A percentile compares a stretch with the other conserved stretches of the same genome.
phyloP scores from a whole-genome alignment of 2,329 filamentous ascomycete species.

The Paracoccidioides lutzii region DNA sequence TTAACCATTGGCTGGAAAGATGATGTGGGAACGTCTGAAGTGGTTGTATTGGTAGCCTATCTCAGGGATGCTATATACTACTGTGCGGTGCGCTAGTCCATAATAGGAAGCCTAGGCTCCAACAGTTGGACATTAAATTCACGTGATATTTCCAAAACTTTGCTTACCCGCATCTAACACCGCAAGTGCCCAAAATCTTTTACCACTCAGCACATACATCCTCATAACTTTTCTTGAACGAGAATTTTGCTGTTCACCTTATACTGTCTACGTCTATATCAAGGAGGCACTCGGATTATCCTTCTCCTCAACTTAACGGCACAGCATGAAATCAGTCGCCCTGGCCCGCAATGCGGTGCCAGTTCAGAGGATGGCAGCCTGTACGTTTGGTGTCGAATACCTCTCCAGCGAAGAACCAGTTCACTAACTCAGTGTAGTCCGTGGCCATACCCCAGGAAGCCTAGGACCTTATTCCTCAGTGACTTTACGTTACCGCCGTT shows the following conservation, averaged over 20 bases:
- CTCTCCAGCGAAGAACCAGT: not conserved
- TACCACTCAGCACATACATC: not conserved
- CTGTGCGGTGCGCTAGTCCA: too few relatives aligned
- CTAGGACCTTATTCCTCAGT: slow-evolving; percentile 22
- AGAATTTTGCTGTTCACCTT: not conserved
- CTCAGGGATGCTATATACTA: too few relatives aligned
- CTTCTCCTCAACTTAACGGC: not conserved
- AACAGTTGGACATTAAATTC: not conserved
- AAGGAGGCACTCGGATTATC: not conserved
- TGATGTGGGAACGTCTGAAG: too few relatives aligned
- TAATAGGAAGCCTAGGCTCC: too few relatives aligned
- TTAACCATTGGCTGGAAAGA: too few relatives aligned
- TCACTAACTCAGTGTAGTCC: slow-evolving; percentile 15
- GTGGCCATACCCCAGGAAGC: slow-evolving; percentile 20
- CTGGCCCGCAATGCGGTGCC: slow-evolving; percentile 22
- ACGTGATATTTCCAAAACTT: not conserved
- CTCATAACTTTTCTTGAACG: not conserved
- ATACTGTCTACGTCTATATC: not conserved
- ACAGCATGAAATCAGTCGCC: slow-evolving; percentile 26
- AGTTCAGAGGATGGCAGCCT: slow-evolving; percentile 4
- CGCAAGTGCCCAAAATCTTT: not conserved
- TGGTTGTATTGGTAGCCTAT: too few relatives aligned
- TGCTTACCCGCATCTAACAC: not conserved
- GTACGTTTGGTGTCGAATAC: slow-evolving; percentile 4
- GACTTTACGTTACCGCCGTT: slow-evolving; percentile 22